These are phyloP conservation scores for Acephala macrosclerotiorum DNA, from an alignment of 2,329 filamentous ascomycete genomes.

Conservation along the genomic window DNA sequence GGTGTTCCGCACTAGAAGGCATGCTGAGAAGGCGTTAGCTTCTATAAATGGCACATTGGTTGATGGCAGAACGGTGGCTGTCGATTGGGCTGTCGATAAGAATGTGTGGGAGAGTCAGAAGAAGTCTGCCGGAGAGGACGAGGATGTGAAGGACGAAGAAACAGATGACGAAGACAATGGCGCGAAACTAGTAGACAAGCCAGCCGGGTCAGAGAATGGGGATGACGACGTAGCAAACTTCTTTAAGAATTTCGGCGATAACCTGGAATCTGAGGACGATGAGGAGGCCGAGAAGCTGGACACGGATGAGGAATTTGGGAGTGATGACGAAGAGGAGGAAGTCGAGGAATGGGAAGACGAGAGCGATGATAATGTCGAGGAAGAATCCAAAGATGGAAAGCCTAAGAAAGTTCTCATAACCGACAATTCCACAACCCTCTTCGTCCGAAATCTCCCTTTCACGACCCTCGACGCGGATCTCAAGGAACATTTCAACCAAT, in stretches of 20 bases:
- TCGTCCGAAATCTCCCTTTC: slow-evolving; percentile 94
- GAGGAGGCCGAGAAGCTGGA: slow-evolving; percentile 10
- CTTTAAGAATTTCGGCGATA: slow-evolving; percentile 43
- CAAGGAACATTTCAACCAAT: slow-evolving; percentile 84
- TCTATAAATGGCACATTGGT: slow-evolving; percentile 88
- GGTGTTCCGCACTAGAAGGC: slow-evolving; percentile 84
- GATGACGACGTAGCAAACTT: slow-evolving; percentile 48
- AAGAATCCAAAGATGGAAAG: slow-evolving; percentile 47
- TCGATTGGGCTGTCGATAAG: slow-evolving; percentile 97
- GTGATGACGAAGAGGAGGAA: slow-evolving; percentile 44
- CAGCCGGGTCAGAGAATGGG: slow-evolving; percentile 41
- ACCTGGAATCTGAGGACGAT: slow-evolving; percentile 47
- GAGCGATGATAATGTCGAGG: slow-evolving; percentile 53
- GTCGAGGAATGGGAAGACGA: slow-evolving; percentile 53
- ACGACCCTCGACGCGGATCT: slow-evolving; percentile 83
- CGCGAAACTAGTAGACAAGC: slow-evolving; percentile 9
- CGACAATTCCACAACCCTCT: slow-evolving; percentile 80
- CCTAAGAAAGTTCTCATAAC: slow-evolving; percentile 50
- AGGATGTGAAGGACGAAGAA: slow-evolving; percentile 40
- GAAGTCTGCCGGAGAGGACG: slow-evolving; percentile 48
- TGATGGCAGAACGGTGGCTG: slow-evolving; percentile 86
- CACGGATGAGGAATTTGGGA: slow-evolving; percentile 50
- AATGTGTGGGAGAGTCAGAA: slow-evolving; percentile 78
- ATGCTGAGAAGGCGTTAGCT: slow-evolving; percentile 88
- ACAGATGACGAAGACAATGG: slow-evolving; percentile 35